A percentile compares a stretch with the other conserved stretches of the same genome.
Evolutionary conservation across 192 early-diverging fungal genomes (phyloP).

Genomic region (Thamnidium elegans): DNA sequence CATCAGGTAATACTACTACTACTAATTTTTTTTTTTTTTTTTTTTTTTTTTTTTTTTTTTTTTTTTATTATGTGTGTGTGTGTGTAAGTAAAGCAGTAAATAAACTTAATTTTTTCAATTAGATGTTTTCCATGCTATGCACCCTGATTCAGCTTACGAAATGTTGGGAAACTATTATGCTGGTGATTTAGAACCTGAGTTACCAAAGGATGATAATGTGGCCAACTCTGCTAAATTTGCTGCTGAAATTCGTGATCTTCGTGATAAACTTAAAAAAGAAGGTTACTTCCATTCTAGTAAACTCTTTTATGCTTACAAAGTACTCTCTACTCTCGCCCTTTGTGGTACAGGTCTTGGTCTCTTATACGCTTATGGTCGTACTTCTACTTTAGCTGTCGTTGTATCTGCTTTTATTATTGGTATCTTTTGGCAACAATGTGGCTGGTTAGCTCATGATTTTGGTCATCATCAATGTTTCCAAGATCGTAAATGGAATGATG

Average conservation of each 20-base stretch:
- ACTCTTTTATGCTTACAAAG: slow-evolving; percentile 65
- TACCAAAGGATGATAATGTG: slow-evolving; percentile 7
- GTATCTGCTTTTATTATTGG: slow-evolving; percentile 57
- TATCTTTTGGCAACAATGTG: slow-evolving; percentile 81
- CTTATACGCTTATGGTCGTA: slow-evolving; percentile 50
- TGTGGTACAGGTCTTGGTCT: slow-evolving; percentile 46
- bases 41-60: too few species aligned
- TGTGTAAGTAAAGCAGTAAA: neutral
- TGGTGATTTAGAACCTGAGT: slow-evolving; percentile 55
- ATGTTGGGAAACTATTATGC: slow-evolving; percentile 73
- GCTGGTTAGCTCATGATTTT: slow-evolving; percentile 83
- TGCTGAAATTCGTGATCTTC: slow-evolving; percentile 59
- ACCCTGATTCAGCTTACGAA: slow-evolving; percentile 60
- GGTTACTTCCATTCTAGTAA: slow-evolving; percentile 66
- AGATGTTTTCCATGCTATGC: slow-evolving; percentile 80
- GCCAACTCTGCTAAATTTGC: slow-evolving; percentile 54
- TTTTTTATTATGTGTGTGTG: too few species aligned
- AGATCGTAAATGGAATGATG: slow-evolving; percentile 59
- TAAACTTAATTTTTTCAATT: slow-evolving; percentile 2
- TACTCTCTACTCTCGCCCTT: slow-evolving; percentile 55
- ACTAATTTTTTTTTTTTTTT: neutral
- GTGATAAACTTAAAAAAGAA: slow-evolving; percentile 45
- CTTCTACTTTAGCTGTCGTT: slow-evolving; percentile 52
- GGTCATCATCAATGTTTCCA: slow-evolving; percentile 79
- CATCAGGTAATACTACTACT: slow-evolving; percentile 50